Percentiles rank a stretch among this genome's conserved stretches.
These are phyloP conservation scores for Salvia hispanica DNA, from an alignment of 257 asterid species.

Conservation along the genomic window DNA sequence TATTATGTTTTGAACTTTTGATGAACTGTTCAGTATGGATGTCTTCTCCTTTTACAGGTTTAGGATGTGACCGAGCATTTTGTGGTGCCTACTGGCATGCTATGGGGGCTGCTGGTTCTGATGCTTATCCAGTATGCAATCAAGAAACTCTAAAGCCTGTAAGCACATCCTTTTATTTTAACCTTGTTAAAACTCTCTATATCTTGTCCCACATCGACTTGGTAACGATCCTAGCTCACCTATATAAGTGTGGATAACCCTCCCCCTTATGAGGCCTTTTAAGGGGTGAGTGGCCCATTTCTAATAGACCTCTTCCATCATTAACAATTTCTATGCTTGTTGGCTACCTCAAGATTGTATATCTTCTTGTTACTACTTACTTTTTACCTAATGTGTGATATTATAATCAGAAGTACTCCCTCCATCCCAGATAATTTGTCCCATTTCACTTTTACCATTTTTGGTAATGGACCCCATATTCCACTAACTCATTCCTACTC, in stretches of 20 bases:
- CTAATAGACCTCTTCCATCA: not conserved
- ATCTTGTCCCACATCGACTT: too few species aligned
- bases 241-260: too few species aligned
- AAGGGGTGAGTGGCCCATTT: too few species aligned
- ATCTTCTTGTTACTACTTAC: conserved; percentile 7
- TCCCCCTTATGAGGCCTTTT: too few species aligned
- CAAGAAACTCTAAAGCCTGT: conserved; percentile 81
- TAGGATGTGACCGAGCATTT: conserved; percentile 97
- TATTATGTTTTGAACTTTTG: not conserved
- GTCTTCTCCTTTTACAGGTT: conserved; percentile 50
- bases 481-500: too few species aligned
- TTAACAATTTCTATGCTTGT: conserved; percentile 1
- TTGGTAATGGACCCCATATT: too few species aligned
- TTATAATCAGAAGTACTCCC: not conserved
- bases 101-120: conserved; percentile 53
- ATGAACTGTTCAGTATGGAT: conserved; percentile 3
- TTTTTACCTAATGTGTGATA: conserved; percentile 14
- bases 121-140: conserved; percentile 61
- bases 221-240: too few species aligned
- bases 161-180: conserved; percentile 30
- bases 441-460: too few species aligned
- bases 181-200: too few species aligned
- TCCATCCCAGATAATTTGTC: too few species aligned
- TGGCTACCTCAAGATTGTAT: conserved; percentile 14
- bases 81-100: conserved; percentile 97